Percentiles rank a stretch among this genome's conserved stretches.
Conservation (phyloP, 192 early-diverging fungal genomes). For the Tieghemiomyces parasiticus region DNA sequence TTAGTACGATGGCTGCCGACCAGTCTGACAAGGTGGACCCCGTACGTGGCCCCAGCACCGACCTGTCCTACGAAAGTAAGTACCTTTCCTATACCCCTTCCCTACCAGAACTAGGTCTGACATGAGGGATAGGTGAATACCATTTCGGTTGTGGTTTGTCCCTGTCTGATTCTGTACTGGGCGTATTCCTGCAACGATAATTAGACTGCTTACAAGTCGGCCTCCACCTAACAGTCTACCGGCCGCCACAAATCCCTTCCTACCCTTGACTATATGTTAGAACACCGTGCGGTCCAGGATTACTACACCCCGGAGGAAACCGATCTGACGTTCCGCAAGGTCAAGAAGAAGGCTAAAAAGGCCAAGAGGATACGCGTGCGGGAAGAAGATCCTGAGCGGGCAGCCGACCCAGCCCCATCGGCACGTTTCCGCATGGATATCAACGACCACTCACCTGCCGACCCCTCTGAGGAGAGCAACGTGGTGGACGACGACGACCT, state of each 20-base stretch:
- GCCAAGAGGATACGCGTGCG: neutral
- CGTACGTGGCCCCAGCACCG: slow-evolving; percentile 5
- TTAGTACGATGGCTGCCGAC: slow-evolving; percentile 17
- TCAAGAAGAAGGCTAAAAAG: slow-evolving; percentile 38
- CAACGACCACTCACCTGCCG: slow-evolving; percentile 14
- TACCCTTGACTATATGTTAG: no score
- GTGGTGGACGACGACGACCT: slow-evolving; percentile 94
- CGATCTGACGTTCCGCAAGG: slow-evolving; percentile 57
- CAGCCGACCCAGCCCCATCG: slow-evolving; percentile 12
- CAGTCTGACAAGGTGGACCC: slow-evolving; percentile 7
- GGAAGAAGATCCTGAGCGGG: neutral
- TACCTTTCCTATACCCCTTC: no score
- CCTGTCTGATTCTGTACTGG: no score
- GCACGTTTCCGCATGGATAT: slow-evolving; percentile 15
- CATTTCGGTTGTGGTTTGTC: no score
- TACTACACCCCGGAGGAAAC: slow-evolving; percentile 86
- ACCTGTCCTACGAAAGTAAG: slow-evolving; percentile 17
- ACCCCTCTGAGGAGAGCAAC: slow-evolving; percentile 8
- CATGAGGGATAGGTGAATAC: no score
- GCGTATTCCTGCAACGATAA: no score
- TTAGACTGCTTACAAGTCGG: no score
- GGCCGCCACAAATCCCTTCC: no score
- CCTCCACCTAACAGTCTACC: no score
- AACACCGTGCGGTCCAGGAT: slow-evolving; percentile 54
- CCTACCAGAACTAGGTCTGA: no score